Percentiles rank a stretch among this genome's conserved stretches.
These are phyloP conservation scores for Asterella californica DNA, from an alignment of 225 moss, liverwort and hornwort genomes.

Conservation along the genomic window DNA sequence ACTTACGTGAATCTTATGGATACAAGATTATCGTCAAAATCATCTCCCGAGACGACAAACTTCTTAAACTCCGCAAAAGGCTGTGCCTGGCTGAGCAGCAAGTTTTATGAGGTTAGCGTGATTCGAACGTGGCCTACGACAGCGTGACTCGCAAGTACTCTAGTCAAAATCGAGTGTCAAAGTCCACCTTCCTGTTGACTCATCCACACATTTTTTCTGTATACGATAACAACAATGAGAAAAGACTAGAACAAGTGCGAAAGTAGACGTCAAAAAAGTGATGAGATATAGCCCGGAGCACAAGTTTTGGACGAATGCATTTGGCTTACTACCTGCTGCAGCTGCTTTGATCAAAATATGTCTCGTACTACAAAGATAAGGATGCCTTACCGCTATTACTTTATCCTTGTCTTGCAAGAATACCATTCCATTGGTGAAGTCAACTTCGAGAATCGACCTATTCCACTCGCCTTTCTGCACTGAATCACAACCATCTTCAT, in stretches of 20 bases:
- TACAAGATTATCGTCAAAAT: constrained; percentile 34
- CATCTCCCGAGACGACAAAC: constrained; percentile 32
- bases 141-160: not conserved
- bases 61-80: constrained; percentile 35
- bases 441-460: constrained; percentile 38
- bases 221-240: not conserved
- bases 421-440: constrained; percentile 36
- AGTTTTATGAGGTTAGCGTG: not conserved
- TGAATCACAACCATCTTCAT: constrained; percentile 8
- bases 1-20: constrained; percentile 39
- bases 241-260: not conserved
- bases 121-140: not conserved
- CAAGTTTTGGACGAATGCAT: not conserved
- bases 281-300: not conserved
- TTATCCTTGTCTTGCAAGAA: constrained; percentile 44
- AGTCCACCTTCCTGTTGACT: not conserved
- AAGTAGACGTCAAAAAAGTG: not conserved
- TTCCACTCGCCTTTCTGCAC: constrained; percentile 40
- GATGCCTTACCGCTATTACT: constrained; percentile 27
- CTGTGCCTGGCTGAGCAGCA: constrained; percentile 26
- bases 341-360: not conserved
- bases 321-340: not conserved
- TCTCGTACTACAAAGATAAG: not conserved
- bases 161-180: not conserved
- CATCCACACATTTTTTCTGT: not conserved